phyloP scores from a whole-genome alignment of 2,329 filamentous ascomycete genomes.

The Neofusicoccum laricinum region DNA sequence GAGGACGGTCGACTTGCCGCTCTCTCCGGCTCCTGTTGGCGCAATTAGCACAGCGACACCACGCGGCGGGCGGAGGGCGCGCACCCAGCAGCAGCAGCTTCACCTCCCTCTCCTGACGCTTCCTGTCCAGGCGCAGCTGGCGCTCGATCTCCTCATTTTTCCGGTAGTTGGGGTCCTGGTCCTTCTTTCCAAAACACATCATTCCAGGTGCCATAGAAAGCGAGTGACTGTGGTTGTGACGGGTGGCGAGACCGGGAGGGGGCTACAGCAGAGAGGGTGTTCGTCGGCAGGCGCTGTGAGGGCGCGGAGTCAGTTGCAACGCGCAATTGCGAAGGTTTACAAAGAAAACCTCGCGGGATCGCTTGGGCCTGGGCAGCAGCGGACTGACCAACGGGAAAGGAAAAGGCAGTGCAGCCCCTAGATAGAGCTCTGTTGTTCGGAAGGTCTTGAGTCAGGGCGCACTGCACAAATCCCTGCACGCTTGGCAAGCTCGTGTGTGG shows the following conservation, averaged over 20 bases:
- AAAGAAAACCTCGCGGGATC: background rate
- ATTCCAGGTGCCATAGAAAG: constrained; percentile 24
- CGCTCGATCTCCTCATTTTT: constrained; percentile 76
- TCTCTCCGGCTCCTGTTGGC: constrained; percentile 82
- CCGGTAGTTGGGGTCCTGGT: constrained; percentile 46
- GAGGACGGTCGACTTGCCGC: constrained; percentile 91
- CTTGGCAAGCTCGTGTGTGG: background rate
- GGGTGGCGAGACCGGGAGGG: background rate
- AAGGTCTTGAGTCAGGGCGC: background rate
- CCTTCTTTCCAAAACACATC: constrained; percentile 53
- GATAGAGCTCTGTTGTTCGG: background rate
- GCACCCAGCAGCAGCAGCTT: constrained; percentile 90
- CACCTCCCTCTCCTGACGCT: constrained; percentile 79
- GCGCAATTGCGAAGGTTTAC: constrained; percentile 1
- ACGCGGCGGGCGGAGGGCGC: constrained; percentile 27
- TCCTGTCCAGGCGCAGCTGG: constrained; percentile 81
- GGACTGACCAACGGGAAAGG: background rate
- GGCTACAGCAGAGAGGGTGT: background rate
- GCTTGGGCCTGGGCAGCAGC: constrained; percentile 2
- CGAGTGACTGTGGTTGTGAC: background rate
- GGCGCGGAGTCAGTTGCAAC: background rate
- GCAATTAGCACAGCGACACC: background rate
- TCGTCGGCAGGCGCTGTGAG: background rate
- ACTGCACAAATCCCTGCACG: background rate
- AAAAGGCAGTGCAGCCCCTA: constrained; percentile 1